Percentiles rank a stretch among this genome's conserved stretches.
Evolutionary conservation across 2,329 filamentous ascomycete genomes (phyloP).

Genomic region (Verticillium isaacii): DNA sequence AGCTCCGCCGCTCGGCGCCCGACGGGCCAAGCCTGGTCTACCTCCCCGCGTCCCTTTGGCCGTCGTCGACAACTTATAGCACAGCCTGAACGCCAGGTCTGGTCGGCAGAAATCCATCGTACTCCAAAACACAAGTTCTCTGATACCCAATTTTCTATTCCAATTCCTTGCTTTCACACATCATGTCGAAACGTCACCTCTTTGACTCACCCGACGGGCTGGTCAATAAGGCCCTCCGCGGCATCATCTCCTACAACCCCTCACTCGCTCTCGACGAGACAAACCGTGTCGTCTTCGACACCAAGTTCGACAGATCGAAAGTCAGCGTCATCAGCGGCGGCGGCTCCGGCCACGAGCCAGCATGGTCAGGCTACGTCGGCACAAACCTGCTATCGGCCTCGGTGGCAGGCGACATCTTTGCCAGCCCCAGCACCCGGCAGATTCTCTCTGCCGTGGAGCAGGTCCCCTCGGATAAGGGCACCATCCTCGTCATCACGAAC

Average conservation of each 20-base stretch:
- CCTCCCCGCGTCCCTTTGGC: too few relatives aligned
- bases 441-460: constrained; percentile 54
- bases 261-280: constrained; percentile 42
- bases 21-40: not conserved
- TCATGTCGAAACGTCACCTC: constrained; percentile 49
- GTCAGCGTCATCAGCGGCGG: constrained; percentile 51
- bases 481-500: constrained; percentile 59
- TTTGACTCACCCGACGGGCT: constrained; percentile 49
- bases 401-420: constrained; percentile 59
- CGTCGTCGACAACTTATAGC: not conserved
- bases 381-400: constrained; percentile 56
- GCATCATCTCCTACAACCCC: constrained; percentile 49
- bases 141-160: not conserved
- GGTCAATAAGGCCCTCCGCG: constrained; percentile 45
- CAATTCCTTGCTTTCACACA: not conserved
- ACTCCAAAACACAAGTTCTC: not conserved
- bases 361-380: constrained; percentile 61
- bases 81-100: not conserved
- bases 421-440: constrained; percentile 58
- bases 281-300: constrained; percentile 48
- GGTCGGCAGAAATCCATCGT: not conserved
- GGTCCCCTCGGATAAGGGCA: constrained; percentile 49
- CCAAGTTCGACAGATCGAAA: constrained; percentile 34
- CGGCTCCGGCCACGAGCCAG: constrained; percentile 56
- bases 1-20: not conserved